These are phyloP conservation scores for Mortierella sp. DNA, from an alignment of 371 early-diverging fungal genomes.

Conservation along the genomic window DNA sequence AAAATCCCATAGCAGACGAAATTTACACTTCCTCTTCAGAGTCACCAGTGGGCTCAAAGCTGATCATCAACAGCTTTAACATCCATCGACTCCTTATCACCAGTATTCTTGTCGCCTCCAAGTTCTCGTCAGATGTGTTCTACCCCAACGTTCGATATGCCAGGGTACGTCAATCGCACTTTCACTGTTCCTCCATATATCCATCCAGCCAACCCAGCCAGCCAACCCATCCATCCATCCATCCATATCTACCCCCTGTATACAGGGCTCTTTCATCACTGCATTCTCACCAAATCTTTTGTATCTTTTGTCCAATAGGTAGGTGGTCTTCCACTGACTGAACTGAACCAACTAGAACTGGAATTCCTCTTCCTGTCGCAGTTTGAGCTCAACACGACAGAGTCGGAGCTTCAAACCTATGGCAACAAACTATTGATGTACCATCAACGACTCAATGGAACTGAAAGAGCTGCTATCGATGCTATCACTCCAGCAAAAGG, in stretches of 20 bases:
- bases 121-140: constrained; percentile 87
- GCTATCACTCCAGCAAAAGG: constrained; percentile 50
- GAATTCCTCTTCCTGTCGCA: constrained; percentile 89
- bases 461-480: constrained; percentile 38
- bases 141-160: constrained; percentile 84
- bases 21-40: constrained; percentile 55
- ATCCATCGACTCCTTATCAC: constrained; percentile 87
- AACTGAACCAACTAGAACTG: constrained; percentile 90
- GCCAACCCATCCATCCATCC: constrained; percentile 2
- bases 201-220: constrained; percentile 17
- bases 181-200: constrained; percentile 5
- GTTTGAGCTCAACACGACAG: constrained; percentile 82
- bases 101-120: constrained; percentile 86
- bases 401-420: constrained; percentile 79
- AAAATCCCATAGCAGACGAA: constrained; percentile 45
- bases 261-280: not conserved
- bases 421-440: constrained; percentile 67
- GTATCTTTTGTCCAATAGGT: constrained; percentile 63
- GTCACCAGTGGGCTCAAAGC: constrained; percentile 51
- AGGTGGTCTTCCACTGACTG: constrained; percentile 86
- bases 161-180: constrained; percentile 63
- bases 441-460: constrained; percentile 54
- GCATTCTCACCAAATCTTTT: not conserved
- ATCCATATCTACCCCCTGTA: not conserved
- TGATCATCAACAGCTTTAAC: constrained; percentile 80